Evolutionary conservation across 768 basidiomycete genomes (phyloP).

Genomic region (Roridomyces roridus): DNA sequence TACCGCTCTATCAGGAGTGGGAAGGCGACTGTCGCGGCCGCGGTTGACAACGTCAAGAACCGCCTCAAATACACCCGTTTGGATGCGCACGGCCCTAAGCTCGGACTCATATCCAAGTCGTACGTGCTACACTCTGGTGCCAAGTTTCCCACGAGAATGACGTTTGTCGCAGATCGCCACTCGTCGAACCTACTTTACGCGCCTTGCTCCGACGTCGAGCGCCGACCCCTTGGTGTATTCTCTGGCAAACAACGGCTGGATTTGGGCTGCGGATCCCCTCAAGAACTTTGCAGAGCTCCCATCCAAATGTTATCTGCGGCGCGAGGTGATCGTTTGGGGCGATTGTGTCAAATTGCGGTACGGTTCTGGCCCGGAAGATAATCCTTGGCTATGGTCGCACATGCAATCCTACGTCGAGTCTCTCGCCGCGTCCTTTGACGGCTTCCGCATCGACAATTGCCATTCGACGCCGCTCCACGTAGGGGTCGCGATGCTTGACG

Average conservation of each 20-base stretch:
- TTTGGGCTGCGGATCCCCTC: conserved; percentile 95
- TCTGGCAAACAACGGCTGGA: conserved; percentile 98
- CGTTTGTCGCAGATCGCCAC: conserved; percentile 64
- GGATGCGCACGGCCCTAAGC: conserved; percentile 81
- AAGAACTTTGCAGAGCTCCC: conserved; percentile 91
- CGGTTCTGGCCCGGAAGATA: conserved; percentile 76
- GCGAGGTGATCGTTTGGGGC: conserved; percentile 97
- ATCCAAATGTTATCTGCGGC: conserved; percentile 93
- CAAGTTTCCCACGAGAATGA: conserved; percentile 2
- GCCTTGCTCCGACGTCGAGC: conserved; percentile 54
- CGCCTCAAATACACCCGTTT: conserved; percentile 82
- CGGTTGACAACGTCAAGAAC: conserved; percentile 76
- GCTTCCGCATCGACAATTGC: conserved; percentile 98
- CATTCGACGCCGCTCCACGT: conserved; percentile 97
- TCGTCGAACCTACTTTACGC: conserved; percentile 96
- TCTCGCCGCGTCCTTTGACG: conserved; percentile 87
- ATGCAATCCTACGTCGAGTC: conserved; percentile 85
- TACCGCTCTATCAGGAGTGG: conserved; percentile 87
- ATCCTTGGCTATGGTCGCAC: conserved; percentile 94
- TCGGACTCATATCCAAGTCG: conserved; percentile 80
- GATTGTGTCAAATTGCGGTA: conserved; percentile 99
- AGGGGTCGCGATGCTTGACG: conserved; percentile 94
- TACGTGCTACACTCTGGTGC: conserved; percentile 44
- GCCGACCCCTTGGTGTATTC: conserved; percentile 68
- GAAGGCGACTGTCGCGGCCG: conserved; percentile 79